Percentiles rank a stretch among this genome's conserved stretches.
phyloP scores from a whole-genome alignment of 176 grass and related monocot species.

The Triticum urartu region DNA sequence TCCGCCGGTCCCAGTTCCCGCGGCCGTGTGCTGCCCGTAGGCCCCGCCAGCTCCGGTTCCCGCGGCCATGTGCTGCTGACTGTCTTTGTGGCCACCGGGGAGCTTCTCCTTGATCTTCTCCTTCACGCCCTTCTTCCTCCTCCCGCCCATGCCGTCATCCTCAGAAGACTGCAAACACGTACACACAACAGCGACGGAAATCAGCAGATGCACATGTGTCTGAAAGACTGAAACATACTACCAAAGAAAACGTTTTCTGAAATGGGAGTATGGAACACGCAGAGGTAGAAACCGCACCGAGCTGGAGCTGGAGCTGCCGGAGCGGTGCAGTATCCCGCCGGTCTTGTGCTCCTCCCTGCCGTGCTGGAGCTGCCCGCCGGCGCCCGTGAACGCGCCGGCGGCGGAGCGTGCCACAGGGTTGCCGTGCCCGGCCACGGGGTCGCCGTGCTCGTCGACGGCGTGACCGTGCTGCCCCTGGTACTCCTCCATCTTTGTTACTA shows the following conservation, averaged over 20 bases:
- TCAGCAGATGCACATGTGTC: neutral
- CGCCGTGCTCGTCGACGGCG: too few relatives aligned
- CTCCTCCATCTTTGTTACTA: too few relatives aligned
- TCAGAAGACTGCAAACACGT: conserved; percentile 29
- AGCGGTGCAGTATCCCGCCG: conserved; percentile 45
- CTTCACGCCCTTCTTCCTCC: conserved; percentile 67
- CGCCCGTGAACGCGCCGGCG: too few relatives aligned
- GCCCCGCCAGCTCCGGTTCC: neutral
- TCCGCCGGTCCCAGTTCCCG: neutral
- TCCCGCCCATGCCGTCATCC: conserved; percentile 59
- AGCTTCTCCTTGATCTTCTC: conserved; percentile 79
- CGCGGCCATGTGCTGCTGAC: neutral
- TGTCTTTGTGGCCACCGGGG: conserved; percentile 24
- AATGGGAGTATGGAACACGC: too few relatives aligned
- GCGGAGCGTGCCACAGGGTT: too few relatives aligned
- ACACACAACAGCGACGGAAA: neutral
- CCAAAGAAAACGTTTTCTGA: too few relatives aligned
- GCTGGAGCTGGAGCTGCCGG: conserved; percentile 58
- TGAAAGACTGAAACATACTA: too few relatives aligned
- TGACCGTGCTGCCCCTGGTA: too few relatives aligned
- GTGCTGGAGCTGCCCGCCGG: conserved; percentile 31
- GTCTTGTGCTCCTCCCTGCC: conserved; percentile 13
- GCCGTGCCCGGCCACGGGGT: too few relatives aligned
- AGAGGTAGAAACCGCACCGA: neutral
- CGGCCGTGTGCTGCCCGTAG: neutral